These are phyloP conservation scores for Phytopythium vexans DNA, from an alignment of 352 stramenopile genomes.

Conservation along the genomic window DNA sequence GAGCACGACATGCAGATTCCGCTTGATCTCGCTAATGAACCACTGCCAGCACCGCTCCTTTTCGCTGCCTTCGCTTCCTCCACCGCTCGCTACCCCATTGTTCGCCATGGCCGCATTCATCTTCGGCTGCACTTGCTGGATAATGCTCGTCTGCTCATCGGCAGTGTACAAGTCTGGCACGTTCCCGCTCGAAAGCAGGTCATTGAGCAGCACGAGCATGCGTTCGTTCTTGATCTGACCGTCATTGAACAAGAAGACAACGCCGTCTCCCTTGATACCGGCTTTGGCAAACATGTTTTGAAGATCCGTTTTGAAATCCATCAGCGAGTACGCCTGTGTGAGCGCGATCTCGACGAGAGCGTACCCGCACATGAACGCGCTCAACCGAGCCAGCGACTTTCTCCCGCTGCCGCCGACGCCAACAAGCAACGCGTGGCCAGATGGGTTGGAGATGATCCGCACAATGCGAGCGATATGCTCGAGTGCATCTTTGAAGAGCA, in stretches of 20 bases:
- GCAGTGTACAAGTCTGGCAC: conserved; percentile 91
- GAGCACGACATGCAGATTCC: conserved; percentile 93
- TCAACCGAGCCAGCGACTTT: conserved; percentile 90
- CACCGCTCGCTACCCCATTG: not conserved
- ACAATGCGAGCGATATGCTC: conserved; percentile 93
- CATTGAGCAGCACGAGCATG: conserved; percentile 95
- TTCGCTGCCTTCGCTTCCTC: conserved; percentile 43
- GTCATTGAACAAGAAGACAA: conserved; percentile 93
- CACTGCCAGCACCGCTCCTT: conserved; percentile 92
- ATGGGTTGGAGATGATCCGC: conserved; percentile 93
- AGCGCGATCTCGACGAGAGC: conserved; percentile 89
- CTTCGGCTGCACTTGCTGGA: conserved; percentile 85
- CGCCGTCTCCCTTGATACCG: conserved; percentile 89
- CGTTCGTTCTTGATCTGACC: conserved; percentile 94
- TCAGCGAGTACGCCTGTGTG: conserved; percentile 85
- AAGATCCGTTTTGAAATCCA: conserved; percentile 95
- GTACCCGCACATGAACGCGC: conserved; percentile 91
- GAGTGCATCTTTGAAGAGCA: conserved; percentile 96
- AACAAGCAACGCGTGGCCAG: conserved; percentile 92
- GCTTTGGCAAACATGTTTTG: conserved; percentile 89
- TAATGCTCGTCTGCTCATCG: conserved; percentile 90
- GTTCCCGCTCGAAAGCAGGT: conserved; percentile 90
- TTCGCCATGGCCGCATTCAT: conserved; percentile 61
- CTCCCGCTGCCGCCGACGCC: conserved; percentile 93
- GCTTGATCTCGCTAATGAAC: conserved; percentile 89